Conservation (phyloP, 805 yeast genomes). For the Novakomyces olei region DNA sequence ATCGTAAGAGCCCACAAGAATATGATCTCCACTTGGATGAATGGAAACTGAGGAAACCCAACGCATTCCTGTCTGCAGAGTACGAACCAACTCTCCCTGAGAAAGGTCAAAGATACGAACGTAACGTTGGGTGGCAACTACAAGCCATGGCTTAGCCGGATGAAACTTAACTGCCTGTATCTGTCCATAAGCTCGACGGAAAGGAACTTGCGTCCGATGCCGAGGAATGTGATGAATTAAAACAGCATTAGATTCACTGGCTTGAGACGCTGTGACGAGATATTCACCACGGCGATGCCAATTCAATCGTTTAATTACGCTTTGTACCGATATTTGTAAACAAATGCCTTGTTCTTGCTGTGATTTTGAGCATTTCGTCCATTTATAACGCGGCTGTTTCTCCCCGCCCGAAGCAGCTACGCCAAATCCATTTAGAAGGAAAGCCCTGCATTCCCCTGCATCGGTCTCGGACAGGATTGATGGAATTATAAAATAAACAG, state of each 20-base stretch:
- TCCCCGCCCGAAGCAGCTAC: conserved; percentile 52
- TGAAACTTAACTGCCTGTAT: conserved; percentile 93
- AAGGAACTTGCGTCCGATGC: conserved; percentile 89
- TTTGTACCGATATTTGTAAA: too few relatives aligned
- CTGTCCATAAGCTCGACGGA: conserved; percentile 77
- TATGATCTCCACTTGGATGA: conserved; percentile 85
- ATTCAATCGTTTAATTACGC: conserved; percentile 59
- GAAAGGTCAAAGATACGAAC: conserved; percentile 77
- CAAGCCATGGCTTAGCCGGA: conserved; percentile 82
- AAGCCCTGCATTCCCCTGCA: conserved; percentile 58
- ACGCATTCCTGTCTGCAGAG: conserved; percentile 83
- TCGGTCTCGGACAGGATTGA: conserved; percentile 75
- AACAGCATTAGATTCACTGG: conserved; percentile 68
- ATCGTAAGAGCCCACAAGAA: conserved; percentile 79
- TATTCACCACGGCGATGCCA: conserved; percentile 98
- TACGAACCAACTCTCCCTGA: conserved; percentile 62
- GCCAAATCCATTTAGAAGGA: too few relatives aligned
- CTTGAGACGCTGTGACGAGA: conserved; percentile 91
- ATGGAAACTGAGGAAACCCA: conserved; percentile 82
- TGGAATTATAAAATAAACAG: conserved; percentile 40
- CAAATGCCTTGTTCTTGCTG: too few relatives aligned
- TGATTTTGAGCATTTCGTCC: conserved; percentile 5
- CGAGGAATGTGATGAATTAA: conserved; percentile 85
- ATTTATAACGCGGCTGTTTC: conserved; percentile 33
- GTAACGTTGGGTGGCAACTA: conserved; percentile 84